These are phyloP conservation scores for Limonomyces culmigenus DNA, from an alignment of 1,284 basidiomycete genomes.

Conservation along the genomic window DNA sequence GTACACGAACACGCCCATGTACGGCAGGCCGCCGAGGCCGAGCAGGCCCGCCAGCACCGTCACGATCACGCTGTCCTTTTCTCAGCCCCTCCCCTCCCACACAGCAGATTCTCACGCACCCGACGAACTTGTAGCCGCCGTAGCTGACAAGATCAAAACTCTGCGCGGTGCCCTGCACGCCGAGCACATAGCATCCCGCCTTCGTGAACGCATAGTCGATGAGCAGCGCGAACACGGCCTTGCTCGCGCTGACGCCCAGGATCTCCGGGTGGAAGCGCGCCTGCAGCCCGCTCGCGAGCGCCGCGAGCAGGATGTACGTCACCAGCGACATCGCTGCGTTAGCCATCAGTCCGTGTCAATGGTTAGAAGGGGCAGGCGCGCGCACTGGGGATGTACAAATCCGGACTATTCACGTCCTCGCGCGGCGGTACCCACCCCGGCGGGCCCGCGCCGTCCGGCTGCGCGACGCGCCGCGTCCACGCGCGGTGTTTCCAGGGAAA, in stretches of 20 bases:
- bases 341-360: not conserved
- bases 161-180: constrained; percentile 61
- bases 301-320: constrained; percentile 85
- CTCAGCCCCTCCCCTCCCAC: not conserved
- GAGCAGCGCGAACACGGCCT: constrained; percentile 66
- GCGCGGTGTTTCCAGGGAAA: constrained; percentile 92
- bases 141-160: constrained; percentile 68
- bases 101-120: constrained; percentile 27
- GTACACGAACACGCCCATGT: constrained; percentile 66
- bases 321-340: constrained; percentile 82
- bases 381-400: constrained; percentile 90
- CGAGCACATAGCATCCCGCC: constrained; percentile 81
- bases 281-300: constrained; percentile 72
- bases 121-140: constrained; percentile 96
- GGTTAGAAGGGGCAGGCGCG: constrained; percentile 5
- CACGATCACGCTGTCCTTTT: constrained; percentile 42
- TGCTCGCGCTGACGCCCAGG: constrained; percentile 74
- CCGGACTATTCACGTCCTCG: constrained; percentile 92
- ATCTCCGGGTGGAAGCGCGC: constrained; percentile 82
- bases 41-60: constrained; percentile 49
- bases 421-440: constrained; percentile 84
- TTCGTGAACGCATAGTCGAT: constrained; percentile 83
- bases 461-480: constrained; percentile 53
- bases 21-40: constrained; percentile 44
- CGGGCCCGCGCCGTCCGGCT: constrained; percentile 49